phyloP scores from a whole-genome alignment of 139 green algal species.

The Auxenochlorella protothecoides region DNA sequence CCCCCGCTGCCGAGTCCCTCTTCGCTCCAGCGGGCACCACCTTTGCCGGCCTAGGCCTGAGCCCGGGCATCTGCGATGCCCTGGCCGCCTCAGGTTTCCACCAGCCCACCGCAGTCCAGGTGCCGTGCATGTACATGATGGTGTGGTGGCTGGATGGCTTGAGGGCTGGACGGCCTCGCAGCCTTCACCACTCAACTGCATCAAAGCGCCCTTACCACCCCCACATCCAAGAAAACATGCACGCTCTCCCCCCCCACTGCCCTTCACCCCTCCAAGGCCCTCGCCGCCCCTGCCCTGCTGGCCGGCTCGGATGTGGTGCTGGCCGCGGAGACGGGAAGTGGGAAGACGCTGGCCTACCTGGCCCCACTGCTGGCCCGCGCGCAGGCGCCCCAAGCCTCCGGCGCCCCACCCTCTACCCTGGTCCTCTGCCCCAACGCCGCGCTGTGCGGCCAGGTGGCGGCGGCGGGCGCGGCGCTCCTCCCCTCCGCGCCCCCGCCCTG shows the following conservation, averaged over 20 bases:
- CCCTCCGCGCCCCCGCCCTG: slow-evolving; percentile 10
- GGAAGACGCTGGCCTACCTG: slow-evolving; percentile 93
- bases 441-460: slow-evolving; percentile 72
- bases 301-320: slow-evolving; percentile 63
- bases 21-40: background rate
- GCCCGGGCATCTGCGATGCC: slow-evolving; percentile 13
- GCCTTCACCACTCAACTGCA: background rate
- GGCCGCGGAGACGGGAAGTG: slow-evolving; percentile 90
- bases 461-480: slow-evolving; percentile 27
- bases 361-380: slow-evolving; percentile 55
- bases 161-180: no score
- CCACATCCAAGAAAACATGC: background rate
- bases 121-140: background rate
- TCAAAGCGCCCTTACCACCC: background rate
- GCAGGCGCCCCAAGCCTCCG: background rate
- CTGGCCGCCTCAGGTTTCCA: slow-evolving; percentile 32
- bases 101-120: slow-evolving; percentile 42
- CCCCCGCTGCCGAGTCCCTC: no score
- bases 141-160: no score
- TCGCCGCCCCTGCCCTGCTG: slow-evolving; percentile 42
- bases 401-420: slow-evolving; percentile 25
- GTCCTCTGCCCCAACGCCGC: slow-evolving; percentile 80
- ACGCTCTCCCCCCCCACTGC: background rate
- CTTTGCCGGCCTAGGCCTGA: slow-evolving; percentile 40
- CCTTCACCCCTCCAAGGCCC: slow-evolving; percentile 31